Evolutionary conservation across 257 asterid genomes (phyloP).

Genomic region (Solanum pennellii): DNA sequence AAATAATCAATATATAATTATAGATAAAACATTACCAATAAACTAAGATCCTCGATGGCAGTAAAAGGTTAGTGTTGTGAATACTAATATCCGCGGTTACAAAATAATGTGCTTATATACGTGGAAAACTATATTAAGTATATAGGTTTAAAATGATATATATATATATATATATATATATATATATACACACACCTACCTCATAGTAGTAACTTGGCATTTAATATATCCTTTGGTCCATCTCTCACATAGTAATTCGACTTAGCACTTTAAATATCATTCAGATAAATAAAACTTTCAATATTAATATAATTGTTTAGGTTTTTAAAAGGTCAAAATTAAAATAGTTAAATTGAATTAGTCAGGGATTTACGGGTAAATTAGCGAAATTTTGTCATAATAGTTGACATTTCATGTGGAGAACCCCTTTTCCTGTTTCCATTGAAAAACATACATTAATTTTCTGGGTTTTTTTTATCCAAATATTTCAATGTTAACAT

Average conservation of each 20-base stretch:
- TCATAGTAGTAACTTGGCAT: not conserved
- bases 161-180: too few relatives aligned
- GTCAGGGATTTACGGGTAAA: not conserved
- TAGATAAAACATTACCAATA: not conserved
- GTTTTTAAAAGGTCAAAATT: not conserved
- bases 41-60: not conserved
- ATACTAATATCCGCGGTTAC: not conserved
- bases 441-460: not conserved
- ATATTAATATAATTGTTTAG: not conserved
- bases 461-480: not conserved
- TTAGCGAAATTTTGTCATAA: not conserved
- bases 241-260: not conserved
- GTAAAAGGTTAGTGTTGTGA: not conserved
- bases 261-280: not conserved
- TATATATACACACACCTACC: not conserved
- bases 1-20: not conserved
- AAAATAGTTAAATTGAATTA: not conserved
- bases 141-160: not conserved
- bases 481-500: not conserved
- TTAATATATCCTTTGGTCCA: not conserved
- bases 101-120: not conserved
- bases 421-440: not conserved
- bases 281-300: too few relatives aligned
- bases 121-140: not conserved
- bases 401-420: not conserved